Evolutionary conservation across 1,284 basidiomycete species (phyloP).

Genomic region (Austroboletus novae-zelandiae): DNA sequence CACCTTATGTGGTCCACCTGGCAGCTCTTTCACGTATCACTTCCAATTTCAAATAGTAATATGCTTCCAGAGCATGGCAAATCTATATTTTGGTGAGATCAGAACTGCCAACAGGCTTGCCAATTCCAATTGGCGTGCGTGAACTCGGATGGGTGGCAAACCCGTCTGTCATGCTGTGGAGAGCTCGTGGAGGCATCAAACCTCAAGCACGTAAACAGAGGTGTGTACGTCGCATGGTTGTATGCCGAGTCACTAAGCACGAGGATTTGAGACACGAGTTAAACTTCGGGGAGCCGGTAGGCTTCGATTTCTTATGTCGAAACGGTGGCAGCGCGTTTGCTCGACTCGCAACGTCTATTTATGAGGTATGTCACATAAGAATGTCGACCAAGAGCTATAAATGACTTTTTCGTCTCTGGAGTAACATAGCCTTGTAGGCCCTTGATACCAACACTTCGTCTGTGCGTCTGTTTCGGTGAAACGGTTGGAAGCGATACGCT

Average conservation of each 20-base stretch:
- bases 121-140: constrained; percentile 15
- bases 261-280: no score
- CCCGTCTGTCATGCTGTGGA: background rate
- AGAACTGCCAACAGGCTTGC: background rate
- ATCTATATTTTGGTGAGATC: background rate
- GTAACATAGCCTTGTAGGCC: background rate
- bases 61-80: constrained; percentile 3
- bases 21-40: no score
- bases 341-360: background rate
- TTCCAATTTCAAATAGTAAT: background rate
- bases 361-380: background rate
- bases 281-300: no score
- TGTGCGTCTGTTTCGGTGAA: background rate
- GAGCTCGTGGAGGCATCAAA: no score
- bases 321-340: no score
- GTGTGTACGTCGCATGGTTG: no score
- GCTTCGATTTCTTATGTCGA: no score
- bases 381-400: background rate
- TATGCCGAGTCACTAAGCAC: no score
- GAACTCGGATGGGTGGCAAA: background rate
- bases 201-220: no score
- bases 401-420: background rate
- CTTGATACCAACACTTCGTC: background rate
- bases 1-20: background rate
- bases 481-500: background rate